These are phyloP conservation scores for Apiospora aurea DNA, from an alignment of 2,329 filamentous ascomycete species.

Conservation along the genomic window DNA sequence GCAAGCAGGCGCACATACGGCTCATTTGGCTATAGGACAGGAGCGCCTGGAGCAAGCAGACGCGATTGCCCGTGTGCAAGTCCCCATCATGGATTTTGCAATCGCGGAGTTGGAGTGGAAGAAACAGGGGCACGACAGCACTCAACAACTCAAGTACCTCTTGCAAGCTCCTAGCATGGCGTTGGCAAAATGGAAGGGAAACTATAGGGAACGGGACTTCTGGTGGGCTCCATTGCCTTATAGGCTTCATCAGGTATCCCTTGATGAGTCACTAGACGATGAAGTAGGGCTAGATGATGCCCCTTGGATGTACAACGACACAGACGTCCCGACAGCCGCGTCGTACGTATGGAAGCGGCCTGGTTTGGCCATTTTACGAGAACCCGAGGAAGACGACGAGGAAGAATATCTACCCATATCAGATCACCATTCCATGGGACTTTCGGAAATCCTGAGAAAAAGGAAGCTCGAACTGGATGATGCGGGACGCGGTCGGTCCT, in stretches of 20 bases:
- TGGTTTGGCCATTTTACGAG: slow-evolving; percentile 38
- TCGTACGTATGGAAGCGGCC: slow-evolving; percentile 41
- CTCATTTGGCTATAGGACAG: slow-evolving; percentile 36
- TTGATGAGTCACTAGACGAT: slow-evolving; percentile 35
- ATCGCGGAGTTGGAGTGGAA: slow-evolving; percentile 37
- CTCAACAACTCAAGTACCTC: background rate
- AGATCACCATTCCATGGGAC: background rate
- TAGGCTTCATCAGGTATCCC: slow-evolving; percentile 28
- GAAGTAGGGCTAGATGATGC: slow-evolving; percentile 22
- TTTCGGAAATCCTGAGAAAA: slow-evolving; percentile 34
- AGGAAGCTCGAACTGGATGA: slow-evolving; percentile 32
- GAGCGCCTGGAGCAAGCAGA: slow-evolving; percentile 37
- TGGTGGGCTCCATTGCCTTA: slow-evolving; percentile 36
- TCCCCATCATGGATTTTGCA: slow-evolving; percentile 40
- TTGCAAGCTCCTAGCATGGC: background rate
- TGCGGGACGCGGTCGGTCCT: background rate
- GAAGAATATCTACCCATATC: slow-evolving; percentile 26
- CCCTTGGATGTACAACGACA: slow-evolving; percentile 24
- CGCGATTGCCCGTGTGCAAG: slow-evolving; percentile 37
- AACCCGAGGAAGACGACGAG: slow-evolving; percentile 36
- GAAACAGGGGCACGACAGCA: background rate
- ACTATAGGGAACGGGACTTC: background rate
- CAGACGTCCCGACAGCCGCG: slow-evolving; percentile 34
- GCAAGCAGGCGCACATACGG: slow-evolving; percentile 28
- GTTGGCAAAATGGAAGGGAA: background rate